Percentiles rank a stretch among this genome's conserved stretches.
Conservation (phyloP, 768 basidiomycete genomes). For the Mycena epipterygia region DNA sequence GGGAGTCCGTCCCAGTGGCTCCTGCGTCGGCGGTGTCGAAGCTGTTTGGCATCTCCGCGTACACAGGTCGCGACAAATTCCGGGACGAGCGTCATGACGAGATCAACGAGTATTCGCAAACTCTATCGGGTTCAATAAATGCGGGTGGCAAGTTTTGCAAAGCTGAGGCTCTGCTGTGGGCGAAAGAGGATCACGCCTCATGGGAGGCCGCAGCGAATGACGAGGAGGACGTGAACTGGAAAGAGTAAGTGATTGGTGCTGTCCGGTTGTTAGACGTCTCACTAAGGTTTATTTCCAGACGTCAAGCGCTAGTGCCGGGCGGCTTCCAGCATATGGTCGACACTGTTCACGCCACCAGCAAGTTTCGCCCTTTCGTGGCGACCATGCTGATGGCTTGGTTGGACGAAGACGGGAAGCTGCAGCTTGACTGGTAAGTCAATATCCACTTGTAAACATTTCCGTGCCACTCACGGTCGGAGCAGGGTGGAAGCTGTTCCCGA, state of each 20-base stretch:
- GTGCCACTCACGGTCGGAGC: not conserved
- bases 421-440: conserved; percentile 5
- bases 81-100: not conserved
- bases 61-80: conserved; percentile 20
- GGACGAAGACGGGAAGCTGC: not conserved
- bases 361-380: conserved; percentile 24
- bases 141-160: conserved; percentile 17
- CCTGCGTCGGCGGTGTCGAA: not conserved
- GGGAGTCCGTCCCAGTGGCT: no score
- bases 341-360: not conserved
- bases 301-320: conserved; percentile 13
- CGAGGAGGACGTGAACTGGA: conserved; percentile 14
- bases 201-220: conserved; percentile 2
- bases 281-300: conserved; percentile 5
- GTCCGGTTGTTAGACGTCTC: not conserved
- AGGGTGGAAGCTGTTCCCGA: conserved; percentile 19
- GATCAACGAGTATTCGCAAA: not conserved
- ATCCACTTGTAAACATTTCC: not conserved
- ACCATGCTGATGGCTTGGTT: conserved; percentile 13
- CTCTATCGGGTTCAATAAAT: not conserved
- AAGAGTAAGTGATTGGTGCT: not conserved
- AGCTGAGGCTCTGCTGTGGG: not conserved
- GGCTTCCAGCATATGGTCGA: conserved; percentile 17
- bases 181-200: not conserved
- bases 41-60: not conserved